These are phyloP conservation scores for Cyclostephanos invisitatus DNA, from an alignment of 108 stramenopile species.

Conservation along the genomic window DNA sequence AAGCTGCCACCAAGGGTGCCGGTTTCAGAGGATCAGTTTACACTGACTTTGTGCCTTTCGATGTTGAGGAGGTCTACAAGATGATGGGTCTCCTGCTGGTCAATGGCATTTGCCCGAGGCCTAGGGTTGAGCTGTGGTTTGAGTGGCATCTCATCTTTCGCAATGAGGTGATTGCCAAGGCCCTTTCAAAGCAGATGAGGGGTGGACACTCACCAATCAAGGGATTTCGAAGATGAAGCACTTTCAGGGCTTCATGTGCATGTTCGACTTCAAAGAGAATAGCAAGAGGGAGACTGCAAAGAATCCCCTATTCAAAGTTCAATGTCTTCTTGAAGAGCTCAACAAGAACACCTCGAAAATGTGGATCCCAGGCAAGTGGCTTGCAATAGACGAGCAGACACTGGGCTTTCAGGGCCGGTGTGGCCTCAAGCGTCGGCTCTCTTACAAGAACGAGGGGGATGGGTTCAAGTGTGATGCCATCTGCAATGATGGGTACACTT, in stretches of 20 bases:
- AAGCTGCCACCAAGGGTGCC: background rate
- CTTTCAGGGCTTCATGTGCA: background rate
- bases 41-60: slow-evolving; percentile 8
- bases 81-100: too few species aligned
- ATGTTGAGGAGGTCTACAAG: too few species aligned
- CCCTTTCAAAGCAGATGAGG: too few species aligned
- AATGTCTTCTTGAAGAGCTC: background rate
- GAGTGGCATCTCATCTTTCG: too few species aligned
- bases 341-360: background rate
- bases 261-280: background rate
- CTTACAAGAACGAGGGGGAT: slow-evolving; percentile 43
- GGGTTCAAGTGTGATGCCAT: slow-evolving; percentile 30
- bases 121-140: too few species aligned
- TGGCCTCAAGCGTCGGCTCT: slow-evolving; percentile 11
- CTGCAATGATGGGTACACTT: slow-evolving; percentile 15
- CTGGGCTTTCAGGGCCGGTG: slow-evolving; percentile 28
- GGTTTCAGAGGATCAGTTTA: background rate
- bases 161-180: too few species aligned
- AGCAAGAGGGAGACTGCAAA: background rate
- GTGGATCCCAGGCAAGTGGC: slow-evolving; percentile 26
- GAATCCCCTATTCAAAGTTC: slow-evolving; percentile 15
- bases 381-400: slow-evolving; percentile 33
- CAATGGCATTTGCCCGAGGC: too few species aligned
- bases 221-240: too few species aligned
- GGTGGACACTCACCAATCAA: too few species aligned